These are phyloP conservation scores for Dothistroma pini DNA, from an alignment of 2,329 filamentous ascomycete species.

Conservation along the genomic window DNA sequence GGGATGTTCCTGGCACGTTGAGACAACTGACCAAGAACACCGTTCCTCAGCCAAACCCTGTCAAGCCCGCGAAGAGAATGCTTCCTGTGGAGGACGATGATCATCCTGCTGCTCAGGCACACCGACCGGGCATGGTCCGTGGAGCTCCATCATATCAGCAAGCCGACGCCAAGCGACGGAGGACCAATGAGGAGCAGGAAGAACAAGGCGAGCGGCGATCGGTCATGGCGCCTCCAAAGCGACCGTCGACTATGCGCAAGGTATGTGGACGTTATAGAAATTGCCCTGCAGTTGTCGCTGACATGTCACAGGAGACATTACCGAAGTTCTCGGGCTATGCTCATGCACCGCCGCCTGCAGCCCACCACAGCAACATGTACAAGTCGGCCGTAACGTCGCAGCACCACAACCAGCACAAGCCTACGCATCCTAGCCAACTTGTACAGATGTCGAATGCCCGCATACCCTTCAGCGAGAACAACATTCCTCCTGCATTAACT, in stretches of 20 bases:
- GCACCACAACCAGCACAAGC: slow-evolving; percentile 56
- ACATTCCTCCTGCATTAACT: slow-evolving; percentile 44
- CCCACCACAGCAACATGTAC: slow-evolving; percentile 52
- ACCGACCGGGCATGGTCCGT: slow-evolving; percentile 55
- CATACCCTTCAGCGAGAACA: slow-evolving; percentile 79
- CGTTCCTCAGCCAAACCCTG: slow-evolving; percentile 62
- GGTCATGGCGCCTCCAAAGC: slow-evolving; percentile 78
- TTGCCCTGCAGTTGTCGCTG: background rate
- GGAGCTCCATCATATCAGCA: slow-evolving; percentile 53
- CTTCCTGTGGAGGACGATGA: slow-evolving; percentile 59
- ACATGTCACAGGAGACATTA: slow-evolving; percentile 50
- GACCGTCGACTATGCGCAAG: slow-evolving; percentile 73
- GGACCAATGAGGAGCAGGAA: slow-evolving; percentile 66
- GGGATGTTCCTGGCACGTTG: slow-evolving; percentile 50
- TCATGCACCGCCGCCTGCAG: slow-evolving; percentile 54
- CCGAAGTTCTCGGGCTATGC: slow-evolving; percentile 63
- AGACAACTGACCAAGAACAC: slow-evolving; percentile 60
- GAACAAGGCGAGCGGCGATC: slow-evolving; percentile 59
- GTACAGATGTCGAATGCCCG: slow-evolving; percentile 83
- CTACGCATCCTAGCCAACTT: slow-evolving; percentile 71
- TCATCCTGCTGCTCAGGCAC: slow-evolving; percentile 56
- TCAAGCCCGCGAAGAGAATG: slow-evolving; percentile 70
- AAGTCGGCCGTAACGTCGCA: slow-evolving; percentile 65
- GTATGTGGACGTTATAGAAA: slow-evolving; percentile 44
- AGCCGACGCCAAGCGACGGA: slow-evolving; percentile 72